A percentile compares a stretch with the other conserved stretches of the same genome.
Evolutionary conservation across 768 basidiomycete genomes (phyloP).

Genomic region (Russula lepida): DNA sequence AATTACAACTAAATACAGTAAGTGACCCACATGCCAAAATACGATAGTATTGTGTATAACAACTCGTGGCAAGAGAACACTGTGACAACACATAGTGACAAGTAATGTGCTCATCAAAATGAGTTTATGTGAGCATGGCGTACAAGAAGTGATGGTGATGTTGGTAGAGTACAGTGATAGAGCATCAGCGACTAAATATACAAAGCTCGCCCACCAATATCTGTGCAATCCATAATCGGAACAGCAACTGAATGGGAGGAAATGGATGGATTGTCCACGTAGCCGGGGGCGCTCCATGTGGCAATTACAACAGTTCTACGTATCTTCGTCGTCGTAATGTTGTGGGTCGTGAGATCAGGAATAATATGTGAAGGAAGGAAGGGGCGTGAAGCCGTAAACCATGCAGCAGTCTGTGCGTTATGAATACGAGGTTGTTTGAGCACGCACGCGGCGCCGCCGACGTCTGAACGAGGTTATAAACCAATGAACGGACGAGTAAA

Average conservation of each 20-base stretch:
- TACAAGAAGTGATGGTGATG: neutral
- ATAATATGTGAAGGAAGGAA: neutral
- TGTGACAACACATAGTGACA: neutral
- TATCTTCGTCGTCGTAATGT: neutral
- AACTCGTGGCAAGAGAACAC: neutral
- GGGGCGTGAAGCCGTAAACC: neutral
- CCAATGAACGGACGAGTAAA: neutral
- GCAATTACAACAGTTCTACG: neutral
- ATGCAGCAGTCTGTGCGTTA: neutral
- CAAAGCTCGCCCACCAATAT: neutral
- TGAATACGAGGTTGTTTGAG: neutral
- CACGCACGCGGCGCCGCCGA: slow-evolving; percentile 13
- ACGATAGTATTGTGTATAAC: neutral
- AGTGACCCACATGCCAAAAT: neutral
- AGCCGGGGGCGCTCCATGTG: neutral
- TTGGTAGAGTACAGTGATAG: neutral
- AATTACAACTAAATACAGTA: too few species aligned
- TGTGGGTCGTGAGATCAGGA: neutral
- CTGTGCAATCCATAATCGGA: neutral
- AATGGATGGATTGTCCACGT: too few species aligned
- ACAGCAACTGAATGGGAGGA: neutral
- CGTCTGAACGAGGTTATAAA: slow-evolving; percentile 5
- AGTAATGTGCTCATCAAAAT: neutral
- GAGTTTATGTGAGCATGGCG: neutral
- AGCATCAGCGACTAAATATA: neutral